Conservation (phyloP, 495 filamentous ascomycete species). For the Lepraria neglecta region DNA sequence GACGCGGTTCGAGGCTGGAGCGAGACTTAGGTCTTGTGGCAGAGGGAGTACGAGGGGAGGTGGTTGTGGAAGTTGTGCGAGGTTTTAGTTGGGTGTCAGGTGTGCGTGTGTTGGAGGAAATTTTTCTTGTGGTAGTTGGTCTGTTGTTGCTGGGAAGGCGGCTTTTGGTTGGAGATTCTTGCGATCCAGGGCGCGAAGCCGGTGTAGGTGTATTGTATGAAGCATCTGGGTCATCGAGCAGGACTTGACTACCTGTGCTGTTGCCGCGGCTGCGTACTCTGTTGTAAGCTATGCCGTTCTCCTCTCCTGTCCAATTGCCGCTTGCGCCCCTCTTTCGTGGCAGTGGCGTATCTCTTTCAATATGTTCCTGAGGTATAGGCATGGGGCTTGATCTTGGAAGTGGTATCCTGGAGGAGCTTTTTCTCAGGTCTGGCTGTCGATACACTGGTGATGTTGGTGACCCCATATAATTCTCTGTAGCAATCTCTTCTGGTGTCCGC, state of each 20-base stretch:
- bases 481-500: slow-evolving; percentile 72
- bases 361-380: slow-evolving; percentile 61
- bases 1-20: slow-evolving; percentile 51
- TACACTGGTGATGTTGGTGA: slow-evolving; percentile 37
- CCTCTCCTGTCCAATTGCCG: slow-evolving; percentile 46
- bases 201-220: slow-evolving; percentile 35
- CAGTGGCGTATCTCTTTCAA: slow-evolving; percentile 65
- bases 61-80: slow-evolving; percentile 68
- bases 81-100: slow-evolving; percentile 40
- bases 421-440: slow-evolving; percentile 39
- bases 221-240: slow-evolving; percentile 48
- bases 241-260: slow-evolving; percentile 53
- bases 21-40: slow-evolving; percentile 58
- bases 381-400: slow-evolving; percentile 69
- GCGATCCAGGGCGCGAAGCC: slow-evolving; percentile 44
- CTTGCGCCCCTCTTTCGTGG: slow-evolving; percentile 53
- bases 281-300: slow-evolving; percentile 53
- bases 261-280: slow-evolving; percentile 66
- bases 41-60: slow-evolving; percentile 26
- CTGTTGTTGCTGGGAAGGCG: slow-evolving; percentile 30
- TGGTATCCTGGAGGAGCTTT: slow-evolving; percentile 71
- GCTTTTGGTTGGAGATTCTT: slow-evolving; percentile 30
- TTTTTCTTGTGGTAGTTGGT: slow-evolving; percentile 31
- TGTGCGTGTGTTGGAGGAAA: slow-evolving; percentile 10
- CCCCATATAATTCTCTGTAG: slow-evolving; percentile 51